Conservation (phyloP, 768 basidiomycete species). For the Cystobasidium onofrii region DNA sequence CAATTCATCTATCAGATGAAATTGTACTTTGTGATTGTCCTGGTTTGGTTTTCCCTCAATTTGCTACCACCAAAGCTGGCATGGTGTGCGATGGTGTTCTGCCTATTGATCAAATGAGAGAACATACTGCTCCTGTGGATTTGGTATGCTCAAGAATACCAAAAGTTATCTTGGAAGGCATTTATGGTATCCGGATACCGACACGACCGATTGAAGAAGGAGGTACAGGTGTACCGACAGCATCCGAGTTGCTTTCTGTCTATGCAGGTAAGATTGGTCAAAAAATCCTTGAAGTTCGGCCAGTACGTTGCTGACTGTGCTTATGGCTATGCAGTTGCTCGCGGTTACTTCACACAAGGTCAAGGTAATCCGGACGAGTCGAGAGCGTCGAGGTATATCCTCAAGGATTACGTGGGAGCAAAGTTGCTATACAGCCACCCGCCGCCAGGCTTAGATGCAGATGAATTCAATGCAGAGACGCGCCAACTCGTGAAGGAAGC, state of each 20-base stretch:
- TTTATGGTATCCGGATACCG: slow-evolving; percentile 74
- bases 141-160: slow-evolving; percentile 73
- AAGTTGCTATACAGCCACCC: slow-evolving; percentile 84
- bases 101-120: slow-evolving; percentile 93
- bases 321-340: slow-evolving; percentile 59
- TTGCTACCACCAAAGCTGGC: slow-evolving; percentile 91
- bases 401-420: slow-evolving; percentile 96
- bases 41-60: slow-evolving; percentile 95
- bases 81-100: slow-evolving; percentile 92
- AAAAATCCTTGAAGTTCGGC: background rate
- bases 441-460: slow-evolving; percentile 57
- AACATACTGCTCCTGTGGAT: slow-evolving; percentile 74
- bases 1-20: slow-evolving; percentile 79
- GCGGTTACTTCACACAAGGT: slow-evolving; percentile 84
- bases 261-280: slow-evolving; percentile 71
- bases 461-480: slow-evolving; percentile 66
- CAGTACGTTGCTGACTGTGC: slow-evolving; percentile 31
- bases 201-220: slow-evolving; percentile 65
- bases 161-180: slow-evolving; percentile 72
- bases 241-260: slow-evolving; percentile 71
- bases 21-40: slow-evolving; percentile 94
- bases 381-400: slow-evolving; percentile 76
- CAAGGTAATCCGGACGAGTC: slow-evolving; percentile 98
- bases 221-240: slow-evolving; percentile 60
- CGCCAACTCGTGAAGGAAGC: slow-evolving; percentile 55